Evolutionary conservation across 306 rosid species (phyloP).

Genomic region (Prinsepia uniflora): DNA sequence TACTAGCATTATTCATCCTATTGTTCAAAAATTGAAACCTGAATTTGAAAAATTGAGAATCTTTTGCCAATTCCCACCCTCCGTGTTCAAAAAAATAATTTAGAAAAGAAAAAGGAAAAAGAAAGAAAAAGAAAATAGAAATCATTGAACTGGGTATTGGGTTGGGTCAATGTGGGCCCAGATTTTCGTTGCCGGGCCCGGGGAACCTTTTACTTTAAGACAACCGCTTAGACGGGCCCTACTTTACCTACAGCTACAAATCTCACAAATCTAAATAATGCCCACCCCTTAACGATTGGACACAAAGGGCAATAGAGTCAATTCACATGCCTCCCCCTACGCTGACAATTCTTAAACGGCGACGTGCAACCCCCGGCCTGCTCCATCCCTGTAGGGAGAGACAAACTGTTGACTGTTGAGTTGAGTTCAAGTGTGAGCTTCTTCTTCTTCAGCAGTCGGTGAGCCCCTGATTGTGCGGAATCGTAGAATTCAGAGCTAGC

Average conservation of each 20-base stretch:
- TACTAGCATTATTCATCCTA: no score
- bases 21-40: background rate
- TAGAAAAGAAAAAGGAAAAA: background rate
- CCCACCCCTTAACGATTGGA: background rate
- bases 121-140: background rate
- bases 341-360: constrained; percentile 35
- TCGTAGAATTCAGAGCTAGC: background rate
- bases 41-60: background rate
- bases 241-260: background rate
- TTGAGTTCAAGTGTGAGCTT: constrained; percentile 2
- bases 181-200: background rate
- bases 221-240: background rate
- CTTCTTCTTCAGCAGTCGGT: constrained; percentile 4
- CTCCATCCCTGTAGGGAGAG: constrained; percentile 15
- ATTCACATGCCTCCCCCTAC: background rate
- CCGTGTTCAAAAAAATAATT: background rate
- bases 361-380: constrained; percentile 20
- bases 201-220: background rate
- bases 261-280: background rate
- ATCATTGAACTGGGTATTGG: constrained; percentile 1
- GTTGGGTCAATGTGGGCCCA: constrained; percentile 1
- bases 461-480: constrained; percentile 5
- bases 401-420: background rate
- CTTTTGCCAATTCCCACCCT: background rate
- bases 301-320: constrained; percentile 23